Base-by-base conservation (phyloP, 257 asterid genomes). In the Parsonsia alboflavescens region DNA sequence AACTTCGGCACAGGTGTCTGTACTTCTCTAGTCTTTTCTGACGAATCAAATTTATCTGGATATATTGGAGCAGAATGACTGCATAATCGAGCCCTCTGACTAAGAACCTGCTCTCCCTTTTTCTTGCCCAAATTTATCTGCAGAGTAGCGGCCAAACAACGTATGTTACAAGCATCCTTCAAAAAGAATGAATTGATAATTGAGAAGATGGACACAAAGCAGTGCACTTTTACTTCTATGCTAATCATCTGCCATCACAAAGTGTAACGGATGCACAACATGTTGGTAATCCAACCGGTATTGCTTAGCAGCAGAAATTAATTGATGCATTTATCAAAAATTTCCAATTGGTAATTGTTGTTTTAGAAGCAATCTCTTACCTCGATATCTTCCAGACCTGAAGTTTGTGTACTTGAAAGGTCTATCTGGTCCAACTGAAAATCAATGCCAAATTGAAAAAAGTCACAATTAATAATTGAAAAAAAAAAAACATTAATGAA, bases 61-160 rank as follows among this genome's bases (percentile, higher is more conserved):
- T 75, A 86, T 82, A 95, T 85, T 73, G 98, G 98, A 80, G 99
- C 97, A 78, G 99, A 95, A 84, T 89, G 86, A 82, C 96, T 90
- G 75, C 82, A 78, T 62, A 76, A 81, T 76, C 79, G 84, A 75
- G 84, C 78, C 50, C 71, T 92, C 79, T 85, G 92, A 82, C 77
- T 72, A 19, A 69, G 72, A 48, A 70, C 75, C 76, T 82, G 92
- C 63, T 92, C 97, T 64, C 77, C 85, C 79, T 84, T 90, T 84
- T 72, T 75, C 83, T 76, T 89, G 65, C 82, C 80, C 50, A 78
- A 49, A 84, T 76, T 81, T 53, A 82, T 48, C 88, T 85, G 92
- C 68, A 76, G 7, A 50, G 17, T 4, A 78, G 6, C 6, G 10
- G 11, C 21, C 21, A 71, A 22, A 17, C 36, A 59, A 21, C 19